phyloP scores from a whole-genome alignment of 371 early-diverging fungal genomes.

The Mucor ambiguus region DNA sequence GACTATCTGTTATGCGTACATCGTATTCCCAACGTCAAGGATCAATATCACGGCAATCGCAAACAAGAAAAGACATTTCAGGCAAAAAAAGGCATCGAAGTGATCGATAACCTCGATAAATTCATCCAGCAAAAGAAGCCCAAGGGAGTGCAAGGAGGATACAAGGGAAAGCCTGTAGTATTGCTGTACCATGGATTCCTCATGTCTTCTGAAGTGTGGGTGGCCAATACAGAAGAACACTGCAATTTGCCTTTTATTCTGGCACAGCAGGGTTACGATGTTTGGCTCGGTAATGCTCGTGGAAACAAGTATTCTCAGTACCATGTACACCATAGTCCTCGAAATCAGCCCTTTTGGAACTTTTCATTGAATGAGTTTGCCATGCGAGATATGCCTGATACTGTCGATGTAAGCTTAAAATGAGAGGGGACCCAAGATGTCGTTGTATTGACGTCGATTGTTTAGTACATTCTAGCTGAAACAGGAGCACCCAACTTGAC shows the following conservation, averaged over 20 bases:
- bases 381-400: slow-evolving; percentile 83
- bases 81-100: slow-evolving; percentile 24
- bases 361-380: slow-evolving; percentile 94
- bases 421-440: not conserved
- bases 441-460: not conserved
- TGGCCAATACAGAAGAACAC: slow-evolving; percentile 75
- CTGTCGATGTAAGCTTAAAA: slow-evolving; percentile 66
- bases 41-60: not conserved
- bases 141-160: slow-evolving; percentile 6
- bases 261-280: slow-evolving; percentile 90
- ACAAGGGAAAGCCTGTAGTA: slow-evolving; percentile 75
- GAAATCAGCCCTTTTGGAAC: slow-evolving; percentile 86
- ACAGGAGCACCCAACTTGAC: slow-evolving; percentile 81
- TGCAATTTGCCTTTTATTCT: slow-evolving; percentile 73
- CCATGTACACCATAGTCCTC: slow-evolving; percentile 70
- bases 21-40: slow-evolving; percentile 66
- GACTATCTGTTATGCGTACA: slow-evolving; percentile 89
- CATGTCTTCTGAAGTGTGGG: slow-evolving; percentile 93
- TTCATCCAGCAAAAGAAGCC: slow-evolving; percentile 29
- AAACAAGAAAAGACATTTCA: slow-evolving; percentile 8
- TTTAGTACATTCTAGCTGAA: slow-evolving; percentile 76
- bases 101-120: slow-evolving; percentile 39
- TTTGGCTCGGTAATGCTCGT: slow-evolving; percentile 96
- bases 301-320: slow-evolving; percentile 96
- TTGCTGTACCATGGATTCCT: slow-evolving; percentile 94